These are phyloP conservation scores for Trametes meyenii DNA, from an alignment of 768 basidiomycete species.

Conservation along the genomic window DNA sequence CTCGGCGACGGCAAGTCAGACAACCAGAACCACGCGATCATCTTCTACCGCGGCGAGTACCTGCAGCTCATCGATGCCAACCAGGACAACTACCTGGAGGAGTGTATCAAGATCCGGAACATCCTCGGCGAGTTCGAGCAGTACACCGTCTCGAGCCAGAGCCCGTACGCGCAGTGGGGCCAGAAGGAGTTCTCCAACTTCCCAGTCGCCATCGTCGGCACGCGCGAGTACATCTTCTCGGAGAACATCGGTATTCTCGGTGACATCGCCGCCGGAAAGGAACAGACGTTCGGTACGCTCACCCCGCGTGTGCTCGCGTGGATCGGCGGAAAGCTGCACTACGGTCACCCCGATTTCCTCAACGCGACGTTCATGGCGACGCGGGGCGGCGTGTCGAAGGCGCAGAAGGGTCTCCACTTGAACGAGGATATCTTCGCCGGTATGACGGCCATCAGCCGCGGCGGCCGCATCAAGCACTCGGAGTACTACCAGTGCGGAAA, in stretches of 20 bases:
- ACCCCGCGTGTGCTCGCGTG: slow-evolving; percentile 93
- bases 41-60: slow-evolving; percentile 99
- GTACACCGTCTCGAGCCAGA: slow-evolving; percentile 86
- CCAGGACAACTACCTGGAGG: slow-evolving; percentile 99
- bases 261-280: slow-evolving; percentile 98
- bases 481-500: slow-evolving; percentile 99
- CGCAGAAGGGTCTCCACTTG: slow-evolving; percentile 96
- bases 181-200: slow-evolving; percentile 89
- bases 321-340: slow-evolving; percentile 98
- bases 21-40: slow-evolving; percentile 99
- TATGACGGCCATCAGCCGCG: slow-evolving; percentile 98
- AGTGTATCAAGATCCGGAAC: slow-evolving; percentile 98
- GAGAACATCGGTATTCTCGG: slow-evolving; percentile 99
- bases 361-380: slow-evolving; percentile 99
- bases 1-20: slow-evolving; percentile 99
- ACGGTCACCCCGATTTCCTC: slow-evolving; percentile 99
- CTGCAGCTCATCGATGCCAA: slow-evolving; percentile 99
- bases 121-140: slow-evolving; percentile 98
- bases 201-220: slow-evolving; percentile 97
- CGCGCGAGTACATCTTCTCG: slow-evolving; percentile 99
- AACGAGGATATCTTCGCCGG: slow-evolving; percentile 99
- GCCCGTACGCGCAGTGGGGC: slow-evolving; percentile 95
- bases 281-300: slow-evolving; percentile 99
- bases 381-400: slow-evolving; percentile 97
- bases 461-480: slow-evolving; percentile 98